These are phyloP conservation scores for Westerdykella sp. DNA, from an alignment of 2,329 filamentous ascomycete species.

Conservation along the genomic window DNA sequence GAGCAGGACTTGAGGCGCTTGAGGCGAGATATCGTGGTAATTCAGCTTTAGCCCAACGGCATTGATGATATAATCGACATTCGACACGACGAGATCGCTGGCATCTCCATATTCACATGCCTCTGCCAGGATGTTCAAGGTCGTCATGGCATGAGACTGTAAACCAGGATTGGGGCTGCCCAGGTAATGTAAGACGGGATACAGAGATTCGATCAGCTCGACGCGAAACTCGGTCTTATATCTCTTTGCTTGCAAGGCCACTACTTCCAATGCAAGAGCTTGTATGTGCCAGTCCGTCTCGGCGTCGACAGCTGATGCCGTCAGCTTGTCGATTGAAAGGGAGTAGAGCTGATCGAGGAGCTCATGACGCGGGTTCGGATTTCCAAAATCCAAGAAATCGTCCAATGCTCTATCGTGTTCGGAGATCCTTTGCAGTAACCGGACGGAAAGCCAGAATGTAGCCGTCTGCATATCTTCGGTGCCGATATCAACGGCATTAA, in stretches of 20 bases:
- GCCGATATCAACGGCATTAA: constrained; percentile 56
- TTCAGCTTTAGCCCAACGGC: constrained; percentile 84
- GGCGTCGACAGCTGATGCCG: constrained; percentile 35
- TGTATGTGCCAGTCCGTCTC: constrained; percentile 63
- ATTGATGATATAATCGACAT: constrained; percentile 95
- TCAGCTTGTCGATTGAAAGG: constrained; percentile 58
- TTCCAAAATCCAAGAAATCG: constrained; percentile 56
- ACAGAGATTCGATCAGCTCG: constrained; percentile 85
- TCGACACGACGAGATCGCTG: constrained; percentile 75
- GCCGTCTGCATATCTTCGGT: constrained; percentile 57
- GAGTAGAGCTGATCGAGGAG: constrained; percentile 60
- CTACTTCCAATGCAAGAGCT: constrained; percentile 73
- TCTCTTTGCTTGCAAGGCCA: constrained; percentile 67
- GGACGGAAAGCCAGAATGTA: constrained; percentile 73
- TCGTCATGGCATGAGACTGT: constrained; percentile 74
- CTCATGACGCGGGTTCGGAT: constrained; percentile 22
- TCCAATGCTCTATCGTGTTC: constrained; percentile 52
- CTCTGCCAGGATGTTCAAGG: constrained; percentile 70
- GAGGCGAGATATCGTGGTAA: constrained; percentile 84
- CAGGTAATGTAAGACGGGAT: constrained; percentile 83
- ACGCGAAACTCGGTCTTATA: constrained; percentile 64
- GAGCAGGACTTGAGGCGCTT: constrained; percentile 79
- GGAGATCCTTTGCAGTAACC: constrained; percentile 58
- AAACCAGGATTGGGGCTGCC: constrained; percentile 64
- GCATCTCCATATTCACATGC: constrained; percentile 70